phyloP scores from a whole-genome alignment of 257 asterid species.

The Nicotiana tabacum region DNA sequence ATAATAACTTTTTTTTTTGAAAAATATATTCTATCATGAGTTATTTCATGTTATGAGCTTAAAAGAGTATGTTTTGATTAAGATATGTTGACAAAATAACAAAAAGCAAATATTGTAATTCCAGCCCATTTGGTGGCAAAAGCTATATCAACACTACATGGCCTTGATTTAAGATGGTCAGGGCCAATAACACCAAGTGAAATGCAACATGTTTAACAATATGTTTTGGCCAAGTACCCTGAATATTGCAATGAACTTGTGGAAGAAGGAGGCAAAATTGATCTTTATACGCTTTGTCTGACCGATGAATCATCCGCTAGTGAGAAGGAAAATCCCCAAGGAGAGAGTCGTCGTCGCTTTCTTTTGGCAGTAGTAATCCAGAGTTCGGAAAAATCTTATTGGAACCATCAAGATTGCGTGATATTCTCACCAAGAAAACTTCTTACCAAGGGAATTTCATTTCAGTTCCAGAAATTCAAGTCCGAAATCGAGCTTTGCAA shows the following conservation, averaged over 20 bases:
- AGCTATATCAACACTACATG: slow-evolving; percentile 77
- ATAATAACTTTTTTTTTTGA: background rate
- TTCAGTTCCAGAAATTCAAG: slow-evolving; percentile 80
- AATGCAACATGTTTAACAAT: slow-evolving; percentile 68
- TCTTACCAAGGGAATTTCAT: slow-evolving; percentile 55
- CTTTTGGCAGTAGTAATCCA: slow-evolving; percentile 35
- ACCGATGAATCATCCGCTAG: slow-evolving; percentile 43
- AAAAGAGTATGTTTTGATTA: background rate
- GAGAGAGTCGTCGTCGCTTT: slow-evolving; percentile 28
- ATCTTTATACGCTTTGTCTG: slow-evolving; percentile 53
- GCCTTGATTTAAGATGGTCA: slow-evolving; percentile 79
- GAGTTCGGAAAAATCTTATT: slow-evolving; percentile 44
- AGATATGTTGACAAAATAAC: slow-evolving; percentile 15
- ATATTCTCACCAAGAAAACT: slow-evolving; percentile 41
- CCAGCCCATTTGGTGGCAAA: slow-evolving; percentile 79
- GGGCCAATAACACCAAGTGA: slow-evolving; percentile 83
- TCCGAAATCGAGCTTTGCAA: slow-evolving; percentile 53
- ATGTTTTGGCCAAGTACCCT: slow-evolving; percentile 71
- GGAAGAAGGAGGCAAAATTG: slow-evolving; percentile 69
- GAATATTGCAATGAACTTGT: slow-evolving; percentile 70
- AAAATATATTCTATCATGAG: background rate
- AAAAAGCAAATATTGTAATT: slow-evolving; percentile 62
- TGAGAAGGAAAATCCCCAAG: slow-evolving; percentile 40
- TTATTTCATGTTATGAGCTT: background rate
- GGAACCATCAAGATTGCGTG: slow-evolving; percentile 61